These are phyloP conservation scores for Tripidium arundinaceum DNA, from an alignment of 202 grass and related monocot genomes.

Conservation along the genomic window DNA sequence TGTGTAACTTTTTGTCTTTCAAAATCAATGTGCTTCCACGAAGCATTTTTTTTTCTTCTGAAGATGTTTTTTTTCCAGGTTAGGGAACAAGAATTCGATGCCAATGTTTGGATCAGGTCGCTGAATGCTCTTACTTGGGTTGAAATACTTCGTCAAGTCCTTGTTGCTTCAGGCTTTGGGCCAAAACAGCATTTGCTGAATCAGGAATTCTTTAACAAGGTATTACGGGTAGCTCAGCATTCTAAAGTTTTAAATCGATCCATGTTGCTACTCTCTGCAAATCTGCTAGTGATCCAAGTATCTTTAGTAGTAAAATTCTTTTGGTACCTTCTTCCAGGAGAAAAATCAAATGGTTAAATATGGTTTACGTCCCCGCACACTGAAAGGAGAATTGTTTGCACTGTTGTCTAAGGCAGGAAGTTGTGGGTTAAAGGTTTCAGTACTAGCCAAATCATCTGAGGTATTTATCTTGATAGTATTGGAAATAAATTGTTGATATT, in stretches of 20 bases:
- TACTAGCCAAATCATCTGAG: constrained; percentile 68
- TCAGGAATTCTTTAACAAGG: constrained; percentile 76
- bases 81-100: constrained; percentile 87
- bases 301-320: constrained; percentile 21
- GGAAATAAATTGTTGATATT: constrained; percentile 8
- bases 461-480: constrained; percentile 38
- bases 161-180: constrained; percentile 91
- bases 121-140: constrained; percentile 97
- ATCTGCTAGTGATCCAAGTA: constrained; percentile 17
- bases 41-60: constrained; percentile 13
- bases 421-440: constrained; percentile 65
- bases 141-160: constrained; percentile 92
- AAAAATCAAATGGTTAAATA: constrained; percentile 95
- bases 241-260: constrained; percentile 28
- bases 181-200: constrained; percentile 58
- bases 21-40: not conserved
- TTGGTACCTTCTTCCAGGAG: constrained; percentile 49
- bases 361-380: constrained; percentile 65
- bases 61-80: constrained; percentile 62
- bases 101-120: constrained; percentile 64
- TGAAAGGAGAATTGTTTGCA: constrained; percentile 89
- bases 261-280: constrained; percentile 4
- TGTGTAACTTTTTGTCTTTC: not conserved
- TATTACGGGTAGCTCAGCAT: constrained; percentile 21
- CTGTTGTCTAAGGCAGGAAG: constrained; percentile 93